These are phyloP conservation scores for Tolypocladium capitatum DNA, from an alignment of 2,329 filamentous ascomycete genomes.

Conservation along the genomic window DNA sequence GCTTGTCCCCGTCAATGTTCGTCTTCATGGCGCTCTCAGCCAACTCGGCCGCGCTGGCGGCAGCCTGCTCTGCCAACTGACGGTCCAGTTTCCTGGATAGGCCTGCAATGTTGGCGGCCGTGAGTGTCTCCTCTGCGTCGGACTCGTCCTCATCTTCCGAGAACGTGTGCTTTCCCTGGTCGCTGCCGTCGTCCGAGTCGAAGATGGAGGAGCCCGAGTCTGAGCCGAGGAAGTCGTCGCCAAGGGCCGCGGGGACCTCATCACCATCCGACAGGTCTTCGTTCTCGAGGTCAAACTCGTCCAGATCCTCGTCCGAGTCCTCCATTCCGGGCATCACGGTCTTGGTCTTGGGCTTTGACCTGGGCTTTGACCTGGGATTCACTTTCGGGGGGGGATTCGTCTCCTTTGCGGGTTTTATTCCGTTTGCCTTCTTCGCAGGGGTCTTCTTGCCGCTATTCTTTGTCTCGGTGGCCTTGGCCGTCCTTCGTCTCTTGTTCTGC, in stretches of 20 bases:
- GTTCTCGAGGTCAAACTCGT: conserved; percentile 29
- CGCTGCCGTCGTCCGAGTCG: conserved; percentile 55
- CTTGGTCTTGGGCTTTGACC: conserved; percentile 13
- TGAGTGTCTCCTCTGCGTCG: conserved; percentile 79
- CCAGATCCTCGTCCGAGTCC: conserved; percentile 24
- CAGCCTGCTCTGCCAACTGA: conserved; percentile 63
- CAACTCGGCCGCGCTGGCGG: conserved; percentile 73
- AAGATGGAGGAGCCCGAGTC: conserved; percentile 45
- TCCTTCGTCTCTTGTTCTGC: conserved; percentile 9
- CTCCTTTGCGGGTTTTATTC: conserved; percentile 18
- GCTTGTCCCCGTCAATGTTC: conserved; percentile 72
- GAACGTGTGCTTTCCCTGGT: conserved; percentile 54
- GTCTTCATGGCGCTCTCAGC: conserved; percentile 79
- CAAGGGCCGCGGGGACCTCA: conserved; percentile 21
- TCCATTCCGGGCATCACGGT: conserved; percentile 26
- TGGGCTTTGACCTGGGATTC: conserved; percentile 17
- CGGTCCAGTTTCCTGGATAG: conserved; percentile 74
- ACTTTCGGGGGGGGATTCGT: conserved; percentile 8
- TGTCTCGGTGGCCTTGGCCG: conserved; percentile 9
- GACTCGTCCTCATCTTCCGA: conserved; percentile 89
- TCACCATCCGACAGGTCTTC: conserved; percentile 28
- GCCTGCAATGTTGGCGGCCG: conserved; percentile 90
- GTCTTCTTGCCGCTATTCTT: conserved; percentile 8
- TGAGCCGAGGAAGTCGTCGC: conserved; percentile 47
- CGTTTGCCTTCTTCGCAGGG: conserved; percentile 14